phyloP scores from a whole-genome alignment of 371 early-diverging fungal genomes.

The Smittium culicis region DNA sequence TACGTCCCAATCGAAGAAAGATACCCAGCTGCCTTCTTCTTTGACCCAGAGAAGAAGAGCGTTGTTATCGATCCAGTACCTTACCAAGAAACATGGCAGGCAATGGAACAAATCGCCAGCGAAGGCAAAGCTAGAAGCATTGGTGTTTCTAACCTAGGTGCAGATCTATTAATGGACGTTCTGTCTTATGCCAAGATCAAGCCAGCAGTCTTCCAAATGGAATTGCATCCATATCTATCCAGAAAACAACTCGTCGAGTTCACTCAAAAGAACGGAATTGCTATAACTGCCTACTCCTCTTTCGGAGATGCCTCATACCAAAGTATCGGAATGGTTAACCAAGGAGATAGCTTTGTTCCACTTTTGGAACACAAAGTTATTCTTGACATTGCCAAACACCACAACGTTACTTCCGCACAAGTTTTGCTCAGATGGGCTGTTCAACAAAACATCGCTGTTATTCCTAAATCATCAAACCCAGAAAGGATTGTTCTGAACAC shows the following conservation, averaged over 20 bases:
- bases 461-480: conserved; percentile 28
- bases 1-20: conserved; percentile 16
- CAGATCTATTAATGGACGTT: conserved; percentile 49
- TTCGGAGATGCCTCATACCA: conserved; percentile 39
- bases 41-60: conserved; percentile 18
- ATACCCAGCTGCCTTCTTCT: conserved; percentile 16
- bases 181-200: conserved; percentile 47
- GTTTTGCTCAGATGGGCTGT: conserved; percentile 63
- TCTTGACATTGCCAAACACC: conserved; percentile 42
- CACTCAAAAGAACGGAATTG: conserved; percentile 50
- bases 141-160: conserved; percentile 49
- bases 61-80: conserved; percentile 17
- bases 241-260: conserved; percentile 55
- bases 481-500: conserved; percentile 24
- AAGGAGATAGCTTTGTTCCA: conserved; percentile 1
- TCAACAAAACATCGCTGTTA: conserved; percentile 35
- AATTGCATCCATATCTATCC: conserved; percentile 79
- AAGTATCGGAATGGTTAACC: conserved; percentile 13
- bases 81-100: conserved; percentile 29
- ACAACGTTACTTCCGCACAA: conserved; percentile 52
- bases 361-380: conserved; percentile 24
- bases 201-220: conserved; percentile 77
- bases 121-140: conserved; percentile 49
- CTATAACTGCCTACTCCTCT: conserved; percentile 72
- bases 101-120: conserved; percentile 46